Conservation (phyloP, 495 filamentous ascomycete genomes). For the Saxophila tyrrhenica region DNA sequence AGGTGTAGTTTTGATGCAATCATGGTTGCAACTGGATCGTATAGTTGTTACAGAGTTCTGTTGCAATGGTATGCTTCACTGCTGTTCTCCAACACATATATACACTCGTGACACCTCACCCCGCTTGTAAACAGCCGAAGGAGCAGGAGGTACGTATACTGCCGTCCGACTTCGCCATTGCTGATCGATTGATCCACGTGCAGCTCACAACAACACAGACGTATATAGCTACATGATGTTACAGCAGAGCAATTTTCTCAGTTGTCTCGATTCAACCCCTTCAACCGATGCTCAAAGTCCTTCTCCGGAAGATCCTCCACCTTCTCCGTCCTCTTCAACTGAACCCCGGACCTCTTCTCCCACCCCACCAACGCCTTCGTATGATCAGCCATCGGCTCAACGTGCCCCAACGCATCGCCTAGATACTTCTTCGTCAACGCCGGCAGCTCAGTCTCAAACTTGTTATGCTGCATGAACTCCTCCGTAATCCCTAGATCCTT, state of each 20-base stretch:
- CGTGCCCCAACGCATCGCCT: constrained; percentile 18
- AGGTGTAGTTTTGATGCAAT: background rate
- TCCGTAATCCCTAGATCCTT: constrained; percentile 27
- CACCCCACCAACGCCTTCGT: constrained; percentile 23
- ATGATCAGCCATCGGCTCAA: constrained; percentile 22
- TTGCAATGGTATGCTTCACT: too few species aligned
- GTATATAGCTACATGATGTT: too few species aligned
- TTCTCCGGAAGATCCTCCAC: constrained; percentile 3
- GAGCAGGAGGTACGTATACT: background rate
- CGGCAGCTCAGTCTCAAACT: constrained; percentile 20
- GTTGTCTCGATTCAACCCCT: constrained; percentile 7
- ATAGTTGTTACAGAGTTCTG: too few species aligned
- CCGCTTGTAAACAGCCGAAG: background rate
- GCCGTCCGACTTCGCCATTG: background rate
- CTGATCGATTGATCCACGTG: too few species aligned
- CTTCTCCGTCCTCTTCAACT: constrained; percentile 20
- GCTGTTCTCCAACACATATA: too few species aligned
- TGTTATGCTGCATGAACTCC: constrained; percentile 23
- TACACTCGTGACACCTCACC: too few species aligned
- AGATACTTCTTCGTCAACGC: constrained; percentile 10
- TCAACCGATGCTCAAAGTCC: constrained; percentile 10
- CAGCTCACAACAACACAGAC: too few species aligned
- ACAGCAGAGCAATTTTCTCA: too few species aligned
- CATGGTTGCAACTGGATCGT: background rate
- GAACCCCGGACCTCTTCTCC: constrained; percentile 24